Evolutionary conservation across 169 alveolate species (phyloP), one percentile per base, ranked within the genome.

Genomic region (Cryptosporidium canis): DNA sequence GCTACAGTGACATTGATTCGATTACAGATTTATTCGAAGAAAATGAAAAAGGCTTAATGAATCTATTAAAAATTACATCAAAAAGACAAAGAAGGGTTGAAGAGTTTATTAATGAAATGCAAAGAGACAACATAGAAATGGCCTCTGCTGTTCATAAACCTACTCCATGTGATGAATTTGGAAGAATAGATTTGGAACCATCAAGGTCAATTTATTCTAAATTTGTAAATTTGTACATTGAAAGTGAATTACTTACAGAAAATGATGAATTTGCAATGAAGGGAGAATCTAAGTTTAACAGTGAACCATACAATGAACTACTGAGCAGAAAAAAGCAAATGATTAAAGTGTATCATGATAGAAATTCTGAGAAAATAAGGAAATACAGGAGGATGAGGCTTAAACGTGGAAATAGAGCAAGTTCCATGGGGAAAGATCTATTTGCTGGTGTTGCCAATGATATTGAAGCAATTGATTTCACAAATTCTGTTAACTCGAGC

Each of bases 181-280:
- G 87, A n/a, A 77, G 87, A 77, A 77, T 77, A 18, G 87, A 77
- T 77, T 58, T 77, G 65, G 87, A 77, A 14, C 87, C 87, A 16
- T 77, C 87, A 12, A 55, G 56, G 39, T 37, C 70, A 8, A 39
- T 77, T 18, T 77, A 58, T 39, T 58, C 70, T 39, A 77, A 58
- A 43, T 39, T 77, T 41, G 43, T 77, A 1, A 0, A 53, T 48
- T 48, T n/a, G 9, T 51, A 44, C 35, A 9, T 56, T 14, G 33
- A 29, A 33, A 55, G 31, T 51, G 55, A 53, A 18, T 31, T 51
- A 5, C n/a, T 51, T 27, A 9, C 9, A 18, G 12, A 29, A 48
- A 70, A 48, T 35, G 84, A 70, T 18, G 84, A 70, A 33, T 70
- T 24, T 51, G 11, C 44, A 31, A 51, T 31, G 0, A 47, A 41